Evolutionary conservation across 306 rosid species (phyloP).

Genomic region (Arachis stenosperma): DNA sequence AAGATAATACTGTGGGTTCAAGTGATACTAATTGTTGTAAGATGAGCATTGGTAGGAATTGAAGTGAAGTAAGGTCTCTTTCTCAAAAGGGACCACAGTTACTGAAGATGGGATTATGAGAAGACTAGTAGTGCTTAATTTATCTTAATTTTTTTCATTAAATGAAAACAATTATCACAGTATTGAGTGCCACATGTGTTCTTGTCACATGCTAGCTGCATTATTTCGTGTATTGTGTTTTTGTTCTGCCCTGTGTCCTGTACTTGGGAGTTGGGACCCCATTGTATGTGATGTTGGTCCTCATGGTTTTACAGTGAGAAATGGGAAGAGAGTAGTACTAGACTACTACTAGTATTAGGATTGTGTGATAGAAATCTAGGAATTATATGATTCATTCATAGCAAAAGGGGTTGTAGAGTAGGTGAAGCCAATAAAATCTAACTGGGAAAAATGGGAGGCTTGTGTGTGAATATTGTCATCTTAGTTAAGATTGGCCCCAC

Average conservation of each 20-base stretch:
- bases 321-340: neutral
- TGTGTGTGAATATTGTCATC: neutral
- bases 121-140: too few species aligned
- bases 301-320: neutral
- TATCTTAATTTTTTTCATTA: too few species aligned
- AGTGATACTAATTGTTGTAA: too few species aligned
- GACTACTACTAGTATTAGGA: neutral
- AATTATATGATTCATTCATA: neutral
- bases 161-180: neutral
- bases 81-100: too few species aligned
- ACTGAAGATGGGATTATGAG: too few species aligned
- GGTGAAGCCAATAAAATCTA: neutral
- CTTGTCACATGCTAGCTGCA: slow-evolving; percentile 11
- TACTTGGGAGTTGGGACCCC: neutral
- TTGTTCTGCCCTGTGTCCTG: neutral
- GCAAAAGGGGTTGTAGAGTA: neutral
- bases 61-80: neutral
- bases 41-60: too few species aligned
- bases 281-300: slow-evolving; percentile 15
- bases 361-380: slow-evolving; percentile 11
- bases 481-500: slow-evolving; percentile 25
- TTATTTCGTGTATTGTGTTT: neutral
- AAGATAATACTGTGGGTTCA: too few species aligned
- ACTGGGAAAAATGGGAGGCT: slow-evolving; percentile 17
- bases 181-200: slow-evolving; percentile 1